These are phyloP conservation scores for Ophidiomyces ophidiicola DNA, from an alignment of 2,329 filamentous ascomycete species.

Conservation along the genomic window DNA sequence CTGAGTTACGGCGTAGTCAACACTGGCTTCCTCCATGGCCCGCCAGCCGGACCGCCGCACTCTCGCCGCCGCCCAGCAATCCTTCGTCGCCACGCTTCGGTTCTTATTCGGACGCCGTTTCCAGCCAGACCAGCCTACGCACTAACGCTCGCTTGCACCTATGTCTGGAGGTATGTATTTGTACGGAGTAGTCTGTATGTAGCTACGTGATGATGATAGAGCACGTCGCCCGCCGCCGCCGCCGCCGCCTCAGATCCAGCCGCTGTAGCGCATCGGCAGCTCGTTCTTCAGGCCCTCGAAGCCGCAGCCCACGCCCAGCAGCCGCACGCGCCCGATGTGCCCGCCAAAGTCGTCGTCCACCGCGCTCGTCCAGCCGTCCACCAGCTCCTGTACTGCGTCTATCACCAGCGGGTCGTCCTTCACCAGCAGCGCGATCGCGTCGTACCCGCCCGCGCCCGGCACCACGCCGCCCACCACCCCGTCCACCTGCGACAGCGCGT, in stretches of 20 bases:
- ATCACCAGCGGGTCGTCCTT: slow-evolving; percentile 58
- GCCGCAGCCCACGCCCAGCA: slow-evolving; percentile 36
- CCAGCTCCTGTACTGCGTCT: slow-evolving; percentile 46
- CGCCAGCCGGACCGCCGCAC: no score
- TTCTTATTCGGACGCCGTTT: no score
- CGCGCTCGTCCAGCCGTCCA: slow-evolving; percentile 52
- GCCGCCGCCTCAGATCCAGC: slow-evolving; percentile 15
- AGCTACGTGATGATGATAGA: no score
- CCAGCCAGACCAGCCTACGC: no score
- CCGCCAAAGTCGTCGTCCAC: slow-evolving; percentile 35
- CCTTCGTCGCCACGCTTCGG: no score
- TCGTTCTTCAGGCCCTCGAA: slow-evolving; percentile 36
- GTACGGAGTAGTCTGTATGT: not conserved
- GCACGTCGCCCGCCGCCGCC: not conserved
- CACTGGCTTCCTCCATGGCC: no score
- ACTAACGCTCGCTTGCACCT: no score
- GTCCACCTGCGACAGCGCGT: slow-evolving; percentile 56
- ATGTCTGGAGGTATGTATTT: not conserved
- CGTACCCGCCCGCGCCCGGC: slow-evolving; percentile 85
- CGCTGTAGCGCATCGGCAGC: slow-evolving; percentile 20
- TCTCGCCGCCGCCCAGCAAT: no score
- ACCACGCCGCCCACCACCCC: slow-evolving; percentile 88
- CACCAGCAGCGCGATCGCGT: slow-evolving; percentile 73
- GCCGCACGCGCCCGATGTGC: slow-evolving; percentile 34
- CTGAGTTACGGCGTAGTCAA: no score